Evolutionary conservation across 768 basidiomycete species (phyloP).

Genomic region (Mycena belliarum): DNA sequence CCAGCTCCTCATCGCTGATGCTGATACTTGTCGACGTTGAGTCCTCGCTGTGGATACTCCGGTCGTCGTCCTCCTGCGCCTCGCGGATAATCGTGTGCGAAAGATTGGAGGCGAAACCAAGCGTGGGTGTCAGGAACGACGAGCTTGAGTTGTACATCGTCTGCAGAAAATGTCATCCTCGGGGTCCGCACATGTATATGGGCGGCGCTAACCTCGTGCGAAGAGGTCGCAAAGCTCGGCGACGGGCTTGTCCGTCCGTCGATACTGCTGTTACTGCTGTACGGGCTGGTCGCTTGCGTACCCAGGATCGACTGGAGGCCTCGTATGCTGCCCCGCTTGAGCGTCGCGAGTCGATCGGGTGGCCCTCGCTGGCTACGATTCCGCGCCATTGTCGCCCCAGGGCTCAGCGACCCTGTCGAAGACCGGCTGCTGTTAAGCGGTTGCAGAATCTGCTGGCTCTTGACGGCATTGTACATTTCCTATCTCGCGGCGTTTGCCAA

Average conservation of each 20-base stretch:
- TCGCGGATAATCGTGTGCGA: conserved; percentile 97
- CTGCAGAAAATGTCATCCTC: too few species aligned
- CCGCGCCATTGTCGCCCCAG: conserved; percentile 54
- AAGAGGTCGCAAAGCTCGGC: conserved; percentile 89
- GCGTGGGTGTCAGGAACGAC: conserved; percentile 75
- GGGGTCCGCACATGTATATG: too few species aligned
- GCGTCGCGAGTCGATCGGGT: conserved; percentile 68
- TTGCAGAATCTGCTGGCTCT: conserved; percentile 87
- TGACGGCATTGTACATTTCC: conserved; percentile 96
- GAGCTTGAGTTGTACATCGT: conserved; percentile 56
- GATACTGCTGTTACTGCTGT: conserved; percentile 79
- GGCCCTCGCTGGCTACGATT: conserved; percentile 73
- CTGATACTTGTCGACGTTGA: conserved; percentile 76
- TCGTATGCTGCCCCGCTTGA: conserved; percentile 91
- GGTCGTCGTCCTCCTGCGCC: conserved; percentile 85
- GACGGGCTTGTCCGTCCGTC: conserved; percentile 94
- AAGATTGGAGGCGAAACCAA: conserved; percentile 97
- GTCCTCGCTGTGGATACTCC: conserved; percentile 63
- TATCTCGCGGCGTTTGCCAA: conserved; percentile 29
- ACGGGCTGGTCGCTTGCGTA: conserved; percentile 72
- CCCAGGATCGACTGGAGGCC: conserved; percentile 81
- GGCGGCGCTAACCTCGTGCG: conserved; percentile 59
- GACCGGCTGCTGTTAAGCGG: conserved; percentile 60
- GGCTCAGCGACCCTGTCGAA: conserved; percentile 59
- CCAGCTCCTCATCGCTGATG: conserved; percentile 93